Evolutionary conservation across 495 filamentous ascomycete species (phyloP), one percentile per base, ranked within the genome.

Genomic region (Aspergillus nanangensis): DNA sequence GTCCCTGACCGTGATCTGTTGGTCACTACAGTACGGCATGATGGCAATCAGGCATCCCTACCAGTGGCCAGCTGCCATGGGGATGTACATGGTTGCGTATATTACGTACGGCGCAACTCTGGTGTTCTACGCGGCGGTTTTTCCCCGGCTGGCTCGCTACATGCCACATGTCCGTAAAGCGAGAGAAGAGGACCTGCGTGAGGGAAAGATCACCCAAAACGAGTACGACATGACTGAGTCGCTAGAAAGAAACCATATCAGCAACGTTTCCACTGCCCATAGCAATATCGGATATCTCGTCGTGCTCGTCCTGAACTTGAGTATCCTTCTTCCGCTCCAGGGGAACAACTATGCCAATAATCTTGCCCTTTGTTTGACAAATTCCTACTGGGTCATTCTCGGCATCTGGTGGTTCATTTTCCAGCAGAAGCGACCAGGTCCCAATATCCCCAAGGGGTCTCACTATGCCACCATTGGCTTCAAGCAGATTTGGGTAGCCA

Each of bases 341-440:
- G 55, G 51, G 10, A 65, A 71, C 38, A 48, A 54, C n/a, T 74
- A 57, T 36, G 56, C 68, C 2, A 76, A 73, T 34, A 76, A 74
- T 14, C 45, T 74, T 22, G 70, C 72, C 5, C 57, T 74, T 11
- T 70, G 72, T 36, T 37, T 76, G 20, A 76, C 70, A 11, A 76
- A 76, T 45, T 67, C 70, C 35, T 76, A 76, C 48, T 75, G 72
- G 74, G 60, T 77, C 5, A 38, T 75, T 3, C 53, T 77, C 2
- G 71, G 72, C 3, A 61, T 77, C 19, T 75, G 72, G 65, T 75
- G 74, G 74, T 75, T 77, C 33, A 52, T 77, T 19, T 75, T 71
- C 46, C 71, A 77, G 45, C 72, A 77, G 41, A 71, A 66, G 31
- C 52, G 72, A 5, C 71, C 68, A 3, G 70, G 72, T 3, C 70